Conservation (phyloP, 106 monocot species). For the Dactylorhiza incarnata region DNA sequence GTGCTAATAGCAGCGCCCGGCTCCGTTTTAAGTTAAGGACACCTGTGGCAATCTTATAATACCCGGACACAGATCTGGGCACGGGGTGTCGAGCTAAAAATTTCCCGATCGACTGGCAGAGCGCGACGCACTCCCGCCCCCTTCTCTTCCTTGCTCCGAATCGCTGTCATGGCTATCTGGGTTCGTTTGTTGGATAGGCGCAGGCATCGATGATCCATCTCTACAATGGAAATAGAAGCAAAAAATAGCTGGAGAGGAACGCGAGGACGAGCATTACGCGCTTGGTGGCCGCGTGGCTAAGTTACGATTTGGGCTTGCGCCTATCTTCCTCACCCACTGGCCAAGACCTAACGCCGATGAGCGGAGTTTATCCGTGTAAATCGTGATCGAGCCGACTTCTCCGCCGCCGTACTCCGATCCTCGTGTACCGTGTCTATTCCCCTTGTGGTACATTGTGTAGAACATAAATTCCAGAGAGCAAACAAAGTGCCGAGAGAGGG, state of each 20-base stretch:
- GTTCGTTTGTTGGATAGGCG: not conserved
- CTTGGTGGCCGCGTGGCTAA: not conserved
- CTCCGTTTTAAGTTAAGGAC: no score
- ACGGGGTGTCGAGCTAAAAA: no score
- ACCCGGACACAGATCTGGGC: no score
- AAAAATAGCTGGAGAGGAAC: not conserved
- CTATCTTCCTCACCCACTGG: not conserved
- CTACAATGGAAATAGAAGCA: not conserved
- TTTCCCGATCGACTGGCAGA: not conserved
- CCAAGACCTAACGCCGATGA: not conserved
- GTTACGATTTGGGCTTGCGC: not conserved
- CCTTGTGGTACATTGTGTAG: not conserved
- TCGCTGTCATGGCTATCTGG: not conserved
- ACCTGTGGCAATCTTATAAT: no score
- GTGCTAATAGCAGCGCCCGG: no score
- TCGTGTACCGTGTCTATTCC: not conserved
- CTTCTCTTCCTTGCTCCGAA: not conserved
- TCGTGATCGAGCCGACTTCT: no score
- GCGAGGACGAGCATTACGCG: not conserved
- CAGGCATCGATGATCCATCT: not conserved
- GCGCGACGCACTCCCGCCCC: not conserved
- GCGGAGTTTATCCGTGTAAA: no score
- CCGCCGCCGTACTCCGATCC: not conserved
- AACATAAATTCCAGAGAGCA: not conserved
- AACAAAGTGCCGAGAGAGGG: not conserved